Evolutionary conservation across 257 asterid genomes (phyloP).

Genomic region (Solanum infundibuliforme): DNA sequence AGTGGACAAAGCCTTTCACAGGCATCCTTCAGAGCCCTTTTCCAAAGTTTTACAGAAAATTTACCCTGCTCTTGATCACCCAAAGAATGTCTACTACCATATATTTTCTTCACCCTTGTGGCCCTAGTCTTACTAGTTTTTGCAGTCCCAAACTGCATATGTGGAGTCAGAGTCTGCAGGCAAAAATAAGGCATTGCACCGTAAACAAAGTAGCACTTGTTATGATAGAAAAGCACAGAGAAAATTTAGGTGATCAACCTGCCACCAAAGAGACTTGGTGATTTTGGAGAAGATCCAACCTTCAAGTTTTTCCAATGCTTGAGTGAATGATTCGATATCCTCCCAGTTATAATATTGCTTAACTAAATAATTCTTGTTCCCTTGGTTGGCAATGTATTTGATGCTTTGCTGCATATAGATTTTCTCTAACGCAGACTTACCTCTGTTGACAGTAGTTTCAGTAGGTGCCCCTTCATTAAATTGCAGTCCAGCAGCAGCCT

Average conservation of each 20-base stretch:
- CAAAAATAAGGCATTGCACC: not conserved
- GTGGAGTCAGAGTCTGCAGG: conserved; percentile 82
- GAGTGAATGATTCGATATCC: conserved; percentile 63
- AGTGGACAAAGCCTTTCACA: conserved; percentile 89
- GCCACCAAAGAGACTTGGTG: conserved; percentile 95
- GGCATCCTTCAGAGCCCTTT: conserved; percentile 85
- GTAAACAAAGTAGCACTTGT: not conserved
- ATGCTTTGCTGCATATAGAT: conserved; percentile 5
- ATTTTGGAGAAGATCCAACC: conserved; percentile 83
- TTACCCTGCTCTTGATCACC: conserved; percentile 57
- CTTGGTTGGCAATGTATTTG: not conserved
- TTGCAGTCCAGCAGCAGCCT: conserved; percentile 49
- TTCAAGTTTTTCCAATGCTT: conserved; percentile 69
- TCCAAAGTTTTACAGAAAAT: conserved; percentile 71
- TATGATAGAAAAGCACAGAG: not conserved
- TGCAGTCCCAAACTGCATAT: conserved; percentile 64
- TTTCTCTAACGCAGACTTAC: not conserved
- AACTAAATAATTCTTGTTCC: conserved; percentile 24
- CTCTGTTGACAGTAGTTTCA: conserved; percentile 4
- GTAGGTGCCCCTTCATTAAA: conserved; percentile 3
- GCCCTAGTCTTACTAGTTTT: conserved; percentile 24
- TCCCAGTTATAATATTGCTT: conserved; percentile 52
- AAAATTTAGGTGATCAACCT: conserved; percentile 34
- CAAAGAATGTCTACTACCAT: conserved; percentile 40
- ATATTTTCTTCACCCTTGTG: conserved; percentile 29